Evolutionary conservation across 345 rosid genomes (phyloP), one percentile per base, ranked within the genome.

Genomic region (Zanthoxylum bungeanum): DNA sequence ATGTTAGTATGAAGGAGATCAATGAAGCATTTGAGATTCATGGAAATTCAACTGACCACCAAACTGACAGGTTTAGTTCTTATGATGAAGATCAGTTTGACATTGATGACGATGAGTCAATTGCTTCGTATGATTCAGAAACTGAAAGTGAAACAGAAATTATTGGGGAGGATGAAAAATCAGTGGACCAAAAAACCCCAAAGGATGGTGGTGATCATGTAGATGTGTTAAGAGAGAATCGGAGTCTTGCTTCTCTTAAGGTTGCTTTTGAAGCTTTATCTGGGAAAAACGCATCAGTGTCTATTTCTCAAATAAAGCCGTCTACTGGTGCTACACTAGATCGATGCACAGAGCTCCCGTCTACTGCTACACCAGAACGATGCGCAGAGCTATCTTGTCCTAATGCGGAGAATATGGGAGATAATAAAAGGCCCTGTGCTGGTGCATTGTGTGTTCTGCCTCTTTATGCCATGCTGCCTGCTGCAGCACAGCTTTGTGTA

Each of bases 381-480:
- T 14, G 19, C 19, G 5, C 71, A 17, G 82, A 77, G 75, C 82
- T 65, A 62, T 37, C 71, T 37, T 70, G 56, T 55, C 22, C 68
- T 58, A 46, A 9, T 31, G 74, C 68, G 66, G 80, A 73, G 76
- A 78, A 65, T 28, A 68, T 28, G 8, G 77, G 63, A 27, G 79
- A 75, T 70, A 40, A 70, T 74, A 76, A 55, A 67, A 75, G 74
- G 47, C 31, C n/a, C 51, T 28, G 57, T 61, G 25, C 64, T 51
- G 76, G 83, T 64, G 63, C 80, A 9, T 64, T 93, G 76, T 82
- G 71, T 55, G 95, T 91, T 67, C 83, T 91, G 64, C 98, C 98
- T 30, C 96, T 93, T 66, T 93, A 88, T 69, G 98, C 98, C 8
- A 91, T 90, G 93, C 86, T 93, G 72, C 86, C 98, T 67, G 89